Conservation (phyloP, 441 rosid species). For the Heliophila coronopifolia region DNA sequence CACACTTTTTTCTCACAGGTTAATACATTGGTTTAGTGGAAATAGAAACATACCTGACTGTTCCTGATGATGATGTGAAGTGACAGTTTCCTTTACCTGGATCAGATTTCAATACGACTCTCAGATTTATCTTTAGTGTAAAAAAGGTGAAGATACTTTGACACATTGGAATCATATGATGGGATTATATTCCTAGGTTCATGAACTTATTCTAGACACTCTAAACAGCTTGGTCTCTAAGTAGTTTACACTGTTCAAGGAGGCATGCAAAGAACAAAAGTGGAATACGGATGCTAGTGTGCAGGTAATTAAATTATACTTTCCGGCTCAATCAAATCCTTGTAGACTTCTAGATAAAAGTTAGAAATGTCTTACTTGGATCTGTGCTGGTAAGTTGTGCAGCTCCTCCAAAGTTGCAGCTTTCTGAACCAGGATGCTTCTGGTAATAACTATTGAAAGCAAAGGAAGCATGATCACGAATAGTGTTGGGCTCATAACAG, state of each 20-base stretch:
- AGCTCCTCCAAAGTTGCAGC: conserved; percentile 85
- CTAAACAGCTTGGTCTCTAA: neutral
- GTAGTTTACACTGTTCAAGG: neutral
- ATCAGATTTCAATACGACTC: conserved; percentile 13
- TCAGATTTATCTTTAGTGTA: conserved; percentile 3
- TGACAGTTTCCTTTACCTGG: conserved; percentile 84
- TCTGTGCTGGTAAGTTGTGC: conserved; percentile 72
- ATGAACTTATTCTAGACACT: conserved; percentile 5
- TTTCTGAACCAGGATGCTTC: conserved; percentile 85
- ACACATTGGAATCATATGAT: conserved; percentile 3
- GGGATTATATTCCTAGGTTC: conserved; percentile 4
- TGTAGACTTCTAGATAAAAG: neutral
- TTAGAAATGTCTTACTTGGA: conserved; percentile 60
- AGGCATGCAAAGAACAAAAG: conserved; percentile 3
- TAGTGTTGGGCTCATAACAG: conserved; percentile 68
- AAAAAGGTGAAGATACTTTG: neutral
- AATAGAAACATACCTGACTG: conserved; percentile 49
- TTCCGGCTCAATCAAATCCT: neutral
- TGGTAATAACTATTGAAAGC: conserved; percentile 93
- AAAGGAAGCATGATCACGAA: conserved; percentile 81
- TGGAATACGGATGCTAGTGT: neutral
- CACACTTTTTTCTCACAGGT: conserved; percentile 10
- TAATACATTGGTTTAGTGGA: conserved; percentile 5
- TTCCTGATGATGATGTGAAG: conserved; percentile 45
- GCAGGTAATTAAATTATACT: conserved; percentile 10